These are phyloP conservation scores for Eucalyptus dawsonii DNA, from an alignment of 345 rosid genomes.

Conservation along the genomic window DNA sequence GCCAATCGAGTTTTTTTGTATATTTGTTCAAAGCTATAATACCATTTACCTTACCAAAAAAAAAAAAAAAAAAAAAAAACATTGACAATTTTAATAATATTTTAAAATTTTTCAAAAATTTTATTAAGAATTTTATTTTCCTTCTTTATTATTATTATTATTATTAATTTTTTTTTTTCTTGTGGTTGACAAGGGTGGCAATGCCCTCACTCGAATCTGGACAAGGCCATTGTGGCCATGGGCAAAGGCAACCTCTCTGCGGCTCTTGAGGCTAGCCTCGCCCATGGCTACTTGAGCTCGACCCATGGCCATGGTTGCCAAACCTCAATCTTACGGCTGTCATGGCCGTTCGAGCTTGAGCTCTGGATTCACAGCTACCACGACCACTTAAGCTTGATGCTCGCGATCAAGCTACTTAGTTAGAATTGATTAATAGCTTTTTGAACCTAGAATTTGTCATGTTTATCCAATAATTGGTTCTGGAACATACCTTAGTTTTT, in stretches of 20 bases:
- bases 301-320: background rate
- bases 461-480: accelerated
- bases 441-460: too few species aligned
- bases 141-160: too few species aligned
- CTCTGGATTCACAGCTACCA: accelerated
- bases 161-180: too few species aligned
- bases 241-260: background rate
- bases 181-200: background rate
- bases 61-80: too few species aligned
- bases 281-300: background rate
- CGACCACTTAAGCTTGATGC: background rate
- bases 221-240: background rate
- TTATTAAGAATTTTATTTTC: too few species aligned
- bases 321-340: accelerated
- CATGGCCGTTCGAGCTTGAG: background rate
- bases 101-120: too few species aligned
- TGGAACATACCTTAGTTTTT: accelerated
- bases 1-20: too few species aligned
- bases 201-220: accelerated
- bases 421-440: background rate
- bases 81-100: too few species aligned
- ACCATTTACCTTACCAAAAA: too few species aligned
- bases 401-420: accelerated
- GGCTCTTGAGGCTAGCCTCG: background rate
- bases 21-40: too few species aligned